Percentiles rank a stretch among this genome's conserved stretches.
Evolutionary conservation across 352 stramenopile species (phyloP).

Genomic region (Phytophthora macrochlamydospora): DNA sequence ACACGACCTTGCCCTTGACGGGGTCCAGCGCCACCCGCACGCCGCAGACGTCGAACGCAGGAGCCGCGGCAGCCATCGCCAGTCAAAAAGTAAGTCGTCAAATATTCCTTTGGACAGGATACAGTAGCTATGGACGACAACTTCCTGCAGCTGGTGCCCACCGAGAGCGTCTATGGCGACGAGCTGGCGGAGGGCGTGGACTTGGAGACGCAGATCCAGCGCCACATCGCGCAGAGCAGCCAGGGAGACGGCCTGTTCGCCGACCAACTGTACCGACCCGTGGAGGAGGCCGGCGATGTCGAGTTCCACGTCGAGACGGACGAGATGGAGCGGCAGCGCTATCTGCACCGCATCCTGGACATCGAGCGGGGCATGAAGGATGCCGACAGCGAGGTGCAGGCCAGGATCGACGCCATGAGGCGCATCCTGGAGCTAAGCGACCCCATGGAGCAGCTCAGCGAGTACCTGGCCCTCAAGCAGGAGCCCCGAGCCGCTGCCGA

Average conservation of each 20-base stretch:
- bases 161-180: conserved; percentile 59
- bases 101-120: too few species aligned
- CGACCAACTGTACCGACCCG: conserved; percentile 28
- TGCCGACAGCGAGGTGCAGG: conserved; percentile 37
- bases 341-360: conserved; percentile 38
- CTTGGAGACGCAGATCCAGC: conserved; percentile 40
- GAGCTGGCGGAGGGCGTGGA: conserved; percentile 43
- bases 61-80: conserved; percentile 47
- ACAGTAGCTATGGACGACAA: conserved; percentile 28
- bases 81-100: neutral
- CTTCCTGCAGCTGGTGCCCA: conserved; percentile 62
- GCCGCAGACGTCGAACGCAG: conserved; percentile 56
- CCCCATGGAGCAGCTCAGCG: conserved; percentile 60
- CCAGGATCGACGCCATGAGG: conserved; percentile 56
- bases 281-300: conserved; percentile 2
- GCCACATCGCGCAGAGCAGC: conserved; percentile 27
- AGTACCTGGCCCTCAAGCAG: conserved; percentile 64
- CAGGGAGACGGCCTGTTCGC: conserved; percentile 18
- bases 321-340: conserved; percentile 47
- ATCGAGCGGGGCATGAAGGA: conserved; percentile 54
- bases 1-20: conserved; percentile 69
- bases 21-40: conserved; percentile 55
- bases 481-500: conserved; percentile 18
- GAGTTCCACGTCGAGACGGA: conserved; percentile 13
- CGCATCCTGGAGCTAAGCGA: conserved; percentile 60